Conservation (phyloP, 345 rosid species). For the Eutrema japonicum region DNA sequence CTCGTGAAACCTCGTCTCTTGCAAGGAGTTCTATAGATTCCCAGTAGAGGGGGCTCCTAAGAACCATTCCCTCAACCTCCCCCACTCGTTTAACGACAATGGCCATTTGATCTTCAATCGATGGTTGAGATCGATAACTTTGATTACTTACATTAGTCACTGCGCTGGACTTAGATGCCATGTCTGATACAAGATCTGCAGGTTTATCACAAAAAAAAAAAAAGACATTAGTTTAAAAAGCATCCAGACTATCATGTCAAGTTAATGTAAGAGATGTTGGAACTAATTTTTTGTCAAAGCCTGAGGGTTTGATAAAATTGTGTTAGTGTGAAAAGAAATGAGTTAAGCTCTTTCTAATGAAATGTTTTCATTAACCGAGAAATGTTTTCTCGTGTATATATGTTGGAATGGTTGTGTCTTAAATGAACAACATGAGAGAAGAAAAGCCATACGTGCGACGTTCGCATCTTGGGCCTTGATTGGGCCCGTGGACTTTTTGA, state of each 20-base stretch:
- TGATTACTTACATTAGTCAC: neutral
- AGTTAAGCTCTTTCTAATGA: no score
- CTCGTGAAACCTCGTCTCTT: slow-evolving; percentile 15
- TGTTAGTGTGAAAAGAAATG: no score
- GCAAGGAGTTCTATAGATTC: slow-evolving; percentile 3
- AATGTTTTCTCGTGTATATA: no score
- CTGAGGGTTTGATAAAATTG: no score
- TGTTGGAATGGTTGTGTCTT: no score
- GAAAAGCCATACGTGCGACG: no score
- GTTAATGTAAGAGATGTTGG: no score
- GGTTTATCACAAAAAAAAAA: neutral
- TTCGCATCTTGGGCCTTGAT: no score
- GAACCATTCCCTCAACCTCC: neutral
- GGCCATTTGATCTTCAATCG: slow-evolving; percentile 8
- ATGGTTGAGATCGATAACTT: neutral
- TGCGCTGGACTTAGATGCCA: slow-evolving; percentile 9
- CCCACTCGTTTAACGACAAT: slow-evolving; percentile 2
- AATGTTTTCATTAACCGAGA: no score
- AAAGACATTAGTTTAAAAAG: neutral
- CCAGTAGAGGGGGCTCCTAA: slow-evolving; percentile 20
- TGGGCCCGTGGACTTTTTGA: no score
- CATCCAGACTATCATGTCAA: neutral
- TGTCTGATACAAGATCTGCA: neutral
- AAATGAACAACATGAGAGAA: no score
- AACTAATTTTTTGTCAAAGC: no score